Evolutionary conservation across 1,284 basidiomycete genomes (phyloP).

Genomic region (Puccinia coronata): DNA sequence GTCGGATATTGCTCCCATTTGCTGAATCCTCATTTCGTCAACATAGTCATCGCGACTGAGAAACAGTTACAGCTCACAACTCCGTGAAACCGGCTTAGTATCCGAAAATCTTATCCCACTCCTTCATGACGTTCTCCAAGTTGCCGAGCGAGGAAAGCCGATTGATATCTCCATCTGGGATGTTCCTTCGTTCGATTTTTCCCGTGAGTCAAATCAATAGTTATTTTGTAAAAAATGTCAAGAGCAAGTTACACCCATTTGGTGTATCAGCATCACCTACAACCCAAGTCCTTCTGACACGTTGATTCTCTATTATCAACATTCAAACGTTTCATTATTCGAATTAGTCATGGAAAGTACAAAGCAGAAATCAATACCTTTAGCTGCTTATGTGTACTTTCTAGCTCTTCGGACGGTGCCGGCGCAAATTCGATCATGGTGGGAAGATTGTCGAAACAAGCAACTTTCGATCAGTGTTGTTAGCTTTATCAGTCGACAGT

Average conservation of each 20-base stretch:
- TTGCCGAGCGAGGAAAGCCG: conserved; percentile 67
- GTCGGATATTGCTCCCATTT: conserved; percentile 8
- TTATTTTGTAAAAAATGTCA: too few species aligned
- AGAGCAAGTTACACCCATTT: too few species aligned
- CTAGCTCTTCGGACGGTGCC: conserved; percentile 77
- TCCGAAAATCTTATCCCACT: conserved; percentile 71
- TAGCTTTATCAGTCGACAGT: conserved; percentile 78
- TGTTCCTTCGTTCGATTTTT: conserved; percentile 81
- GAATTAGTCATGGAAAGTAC: conserved; percentile 54
- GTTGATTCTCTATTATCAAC: background rate
- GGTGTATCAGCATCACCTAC: too few species aligned
- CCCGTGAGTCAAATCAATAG: conserved; percentile 64
- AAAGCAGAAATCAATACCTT: conserved; percentile 62
- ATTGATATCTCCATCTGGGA: conserved; percentile 79
- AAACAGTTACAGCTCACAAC: conserved; percentile 77
- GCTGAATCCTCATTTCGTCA: conserved; percentile 16
- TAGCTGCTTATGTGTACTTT: conserved; percentile 86
- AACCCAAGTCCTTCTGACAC: too few species aligned
- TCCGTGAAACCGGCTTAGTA: conserved; percentile 72
- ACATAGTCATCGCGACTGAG: conserved; percentile 76
- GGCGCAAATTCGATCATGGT: conserved; percentile 80
- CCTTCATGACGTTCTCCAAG: conserved; percentile 70
- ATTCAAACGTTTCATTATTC: conserved; percentile 59
- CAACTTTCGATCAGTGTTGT: conserved; percentile 76
- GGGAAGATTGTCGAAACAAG: conserved; percentile 82